Base-by-base conservation (phyloP, 108 stramenopile species). In the Nitzschia inconspicua region DNA sequence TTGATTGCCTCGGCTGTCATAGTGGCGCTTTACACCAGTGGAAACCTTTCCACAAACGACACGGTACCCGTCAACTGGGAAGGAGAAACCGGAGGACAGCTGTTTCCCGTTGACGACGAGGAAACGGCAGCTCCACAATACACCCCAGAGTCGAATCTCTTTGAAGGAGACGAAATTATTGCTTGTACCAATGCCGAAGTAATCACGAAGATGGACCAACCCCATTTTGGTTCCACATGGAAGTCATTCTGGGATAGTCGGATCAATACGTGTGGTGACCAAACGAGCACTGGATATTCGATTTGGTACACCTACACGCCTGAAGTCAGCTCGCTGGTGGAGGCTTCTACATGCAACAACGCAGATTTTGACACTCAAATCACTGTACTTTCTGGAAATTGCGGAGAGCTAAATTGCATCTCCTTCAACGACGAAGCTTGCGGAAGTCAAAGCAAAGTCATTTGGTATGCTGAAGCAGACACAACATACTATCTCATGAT, bases 361-460 rank as follows among this genome's bases (percentile, higher is more conserved):
- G 31, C 62, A 2, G 53, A 64, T 46, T 64, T 72, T 25, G 70
- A 72, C 28, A 72, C 70, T 0, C 62, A 64, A 52, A 49, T 72
- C 14, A 57, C 70, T 26, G 41, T 72, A 4, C 28, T 44, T 27
- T 70, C 60, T 9, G 68, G 68, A 9, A n/a, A 22, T 11, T 59
- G 60, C 36, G 46, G 41, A 2, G 31, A 24, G 27, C 20, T 56
- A n/a, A 64, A 31, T 6, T 72, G 70, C 24, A 41, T 64, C 3
- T 28, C 55, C 11, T 61, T 42, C 47, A 72, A 72, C 20, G 70
- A 72, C 34, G 63, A 72, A 44, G 54, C 51, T 16, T 72, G 70
- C 28, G 62, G 62, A 16, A 63, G 52, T 59, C 54, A 52, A 50
- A 72, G 70, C 52, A 36, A 36, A 22, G 60, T 57, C 23, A 43